These are phyloP conservation scores for Xerocomus cyaneibrunnescens DNA, from an alignment of 1,284 basidiomycete species.

Conservation along the genomic window DNA sequence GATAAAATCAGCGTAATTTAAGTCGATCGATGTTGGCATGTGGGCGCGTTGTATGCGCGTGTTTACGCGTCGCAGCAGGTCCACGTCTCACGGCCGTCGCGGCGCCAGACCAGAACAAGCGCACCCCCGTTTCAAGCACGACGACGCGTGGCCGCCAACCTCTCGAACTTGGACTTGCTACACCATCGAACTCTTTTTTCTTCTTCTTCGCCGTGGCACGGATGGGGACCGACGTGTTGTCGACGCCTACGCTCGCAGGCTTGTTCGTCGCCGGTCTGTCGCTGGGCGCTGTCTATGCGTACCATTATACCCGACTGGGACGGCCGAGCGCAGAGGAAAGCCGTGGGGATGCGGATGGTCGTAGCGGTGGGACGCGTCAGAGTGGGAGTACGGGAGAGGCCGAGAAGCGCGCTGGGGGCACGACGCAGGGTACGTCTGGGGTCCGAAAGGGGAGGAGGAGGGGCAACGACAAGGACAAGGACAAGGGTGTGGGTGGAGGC, in stretches of 20 bases:
- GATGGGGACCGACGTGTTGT: conserved; percentile 11
- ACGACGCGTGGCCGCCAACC: no score
- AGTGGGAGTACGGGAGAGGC: background rate
- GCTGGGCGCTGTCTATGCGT: conserved; percentile 20
- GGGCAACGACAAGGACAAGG: conserved; percentile 1
- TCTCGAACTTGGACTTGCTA: no score
- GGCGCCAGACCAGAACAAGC: no score
- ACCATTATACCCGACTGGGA: conserved; percentile 12
- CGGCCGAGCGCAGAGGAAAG: no score
- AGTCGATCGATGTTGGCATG: no score
- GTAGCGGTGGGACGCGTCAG: background rate
- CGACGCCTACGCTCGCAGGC: conserved; percentile 5
- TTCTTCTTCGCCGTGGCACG: no score
- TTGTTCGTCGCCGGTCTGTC: conserved; percentile 17
- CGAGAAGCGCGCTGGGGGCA: background rate
- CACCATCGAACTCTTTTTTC: no score
- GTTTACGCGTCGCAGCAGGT: conserved; percentile 22
- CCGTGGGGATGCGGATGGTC: no score
- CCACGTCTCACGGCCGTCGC: background rate
- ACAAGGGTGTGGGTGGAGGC: conserved; percentile 37
- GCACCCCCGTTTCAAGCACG: no score
- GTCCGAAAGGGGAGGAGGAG: background rate
- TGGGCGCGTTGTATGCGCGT: conserved; percentile 21
- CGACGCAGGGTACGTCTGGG: background rate
- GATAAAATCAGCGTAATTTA: no score